Evolutionary conservation across 371 early-diverging fungal species (phyloP).

Genomic region (Lichtheimia ornata): DNA sequence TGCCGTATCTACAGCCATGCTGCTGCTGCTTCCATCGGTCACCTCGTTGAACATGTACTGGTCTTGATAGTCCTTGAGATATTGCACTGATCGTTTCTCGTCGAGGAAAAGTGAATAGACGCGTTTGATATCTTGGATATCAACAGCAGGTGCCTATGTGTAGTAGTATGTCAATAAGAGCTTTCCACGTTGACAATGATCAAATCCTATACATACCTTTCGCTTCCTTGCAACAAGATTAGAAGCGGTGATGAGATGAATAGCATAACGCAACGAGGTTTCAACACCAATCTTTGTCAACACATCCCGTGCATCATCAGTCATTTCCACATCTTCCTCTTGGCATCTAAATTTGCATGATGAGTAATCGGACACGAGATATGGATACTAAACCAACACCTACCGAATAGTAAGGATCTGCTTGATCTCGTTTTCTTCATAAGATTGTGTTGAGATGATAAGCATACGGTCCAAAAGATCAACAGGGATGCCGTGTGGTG

Average conservation of each 20-base stretch:
- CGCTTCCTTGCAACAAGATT: slow-evolving; percentile 88
- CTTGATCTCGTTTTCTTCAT: slow-evolving; percentile 84
- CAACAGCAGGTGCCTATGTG: slow-evolving; percentile 75
- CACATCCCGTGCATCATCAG: slow-evolving; percentile 87
- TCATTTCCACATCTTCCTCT: slow-evolving; percentile 97
- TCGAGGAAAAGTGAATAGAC: slow-evolving; percentile 95
- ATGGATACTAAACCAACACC: background rate
- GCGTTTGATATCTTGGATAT: slow-evolving; percentile 88
- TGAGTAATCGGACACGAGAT: background rate
- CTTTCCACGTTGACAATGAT: background rate
- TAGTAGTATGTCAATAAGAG: background rate
- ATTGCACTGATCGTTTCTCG: slow-evolving; percentile 95
- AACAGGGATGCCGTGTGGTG: slow-evolving; percentile 96
- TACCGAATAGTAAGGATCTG: slow-evolving; percentile 88
- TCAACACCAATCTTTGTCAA: slow-evolving; percentile 91
- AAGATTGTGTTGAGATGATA: slow-evolving; percentile 89
- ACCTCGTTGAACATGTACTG: slow-evolving; percentile 91
- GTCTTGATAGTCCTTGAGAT: slow-evolving; percentile 86
- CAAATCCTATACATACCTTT: slow-evolving; percentile 54
- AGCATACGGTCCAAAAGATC: slow-evolving; percentile 95
- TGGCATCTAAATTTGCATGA: slow-evolving; percentile 61
- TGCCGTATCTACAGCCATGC: slow-evolving; percentile 42
- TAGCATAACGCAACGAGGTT: slow-evolving; percentile 95
- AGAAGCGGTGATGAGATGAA: slow-evolving; percentile 95
- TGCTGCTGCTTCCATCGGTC: slow-evolving; percentile 20